Conservation (phyloP, 805 yeast species). For the Maudiozyma pseudohumilis region DNA sequence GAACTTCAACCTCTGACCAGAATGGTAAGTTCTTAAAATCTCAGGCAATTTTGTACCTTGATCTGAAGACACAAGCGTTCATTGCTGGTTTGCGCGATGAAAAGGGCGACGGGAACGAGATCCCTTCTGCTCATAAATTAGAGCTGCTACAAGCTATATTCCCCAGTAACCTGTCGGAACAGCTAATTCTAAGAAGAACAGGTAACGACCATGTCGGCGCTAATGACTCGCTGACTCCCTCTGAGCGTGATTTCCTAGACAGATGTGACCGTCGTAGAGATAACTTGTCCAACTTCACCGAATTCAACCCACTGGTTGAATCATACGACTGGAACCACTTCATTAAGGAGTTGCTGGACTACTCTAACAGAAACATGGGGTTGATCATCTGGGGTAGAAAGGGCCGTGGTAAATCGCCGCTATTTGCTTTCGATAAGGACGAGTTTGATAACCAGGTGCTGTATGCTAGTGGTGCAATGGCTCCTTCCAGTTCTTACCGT, state of each 20-base stretch:
- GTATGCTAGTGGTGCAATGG: constrained; percentile 15
- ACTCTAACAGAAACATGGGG: constrained; percentile 65
- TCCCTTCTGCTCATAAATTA: constrained; percentile 14
- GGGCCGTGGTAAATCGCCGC: constrained; percentile 27
- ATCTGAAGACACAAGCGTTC: constrained; percentile 90
- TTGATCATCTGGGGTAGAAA: constrained; percentile 61
- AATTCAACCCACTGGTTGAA: constrained; percentile 47
- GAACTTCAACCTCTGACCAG: constrained; percentile 14
- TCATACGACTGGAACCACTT: constrained; percentile 83
- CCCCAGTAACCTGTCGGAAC: constrained; percentile 48
- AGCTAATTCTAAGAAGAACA: constrained; percentile 24
- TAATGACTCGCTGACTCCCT: constrained; percentile 44
- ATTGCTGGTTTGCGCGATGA: constrained; percentile 66
- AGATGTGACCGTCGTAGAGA: constrained; percentile 67
- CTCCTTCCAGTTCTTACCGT: constrained; percentile 1
- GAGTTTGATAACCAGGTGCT: constrained; percentile 20
- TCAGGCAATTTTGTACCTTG: constrained; percentile 71
- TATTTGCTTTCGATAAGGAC: constrained; percentile 15
- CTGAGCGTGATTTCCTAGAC: constrained; percentile 68
- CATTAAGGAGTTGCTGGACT: constrained; percentile 67
- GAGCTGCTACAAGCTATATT: constrained; percentile 69
- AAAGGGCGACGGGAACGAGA: constrained; percentile 7
- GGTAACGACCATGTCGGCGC: constrained; percentile 7
- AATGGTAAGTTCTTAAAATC: constrained; percentile 57
- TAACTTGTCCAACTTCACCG: constrained; percentile 38